Percentiles rank a stretch among this genome's conserved stretches.
phyloP scores from a whole-genome alignment of 345 rosid species.

The Gossypium anomalum region DNA sequence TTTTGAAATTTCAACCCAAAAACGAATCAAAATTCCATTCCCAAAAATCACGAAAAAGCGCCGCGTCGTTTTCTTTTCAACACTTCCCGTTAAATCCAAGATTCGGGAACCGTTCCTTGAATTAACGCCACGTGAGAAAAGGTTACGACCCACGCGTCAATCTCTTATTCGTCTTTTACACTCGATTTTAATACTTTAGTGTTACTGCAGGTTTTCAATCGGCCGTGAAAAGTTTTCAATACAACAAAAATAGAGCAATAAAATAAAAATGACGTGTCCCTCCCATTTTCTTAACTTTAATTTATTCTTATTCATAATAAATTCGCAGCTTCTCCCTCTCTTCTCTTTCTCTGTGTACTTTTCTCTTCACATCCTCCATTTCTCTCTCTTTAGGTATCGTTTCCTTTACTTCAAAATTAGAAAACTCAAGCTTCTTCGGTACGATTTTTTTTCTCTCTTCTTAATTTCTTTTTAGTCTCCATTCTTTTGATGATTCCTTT shows the following conservation, averaged over 20 bases:
- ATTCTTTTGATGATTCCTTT: not conserved
- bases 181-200: not conserved
- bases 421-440: slow-evolving; percentile 31
- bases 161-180: not conserved
- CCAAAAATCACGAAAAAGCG: not conserved
- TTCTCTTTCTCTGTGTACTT: not conserved
- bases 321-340: slow-evolving; percentile 11
- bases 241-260: not conserved
- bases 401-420: slow-evolving; percentile 45
- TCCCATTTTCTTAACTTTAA: not conserved
- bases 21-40: not conserved
- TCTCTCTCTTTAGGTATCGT: slow-evolving; percentile 28
- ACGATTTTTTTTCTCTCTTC: slow-evolving; percentile 17
- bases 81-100: slow-evolving; percentile 8
- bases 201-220: not conserved
- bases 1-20: not conserved
- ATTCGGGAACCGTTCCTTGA: not conserved
- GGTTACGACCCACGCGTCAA: not conserved
- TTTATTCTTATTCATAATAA: not conserved
- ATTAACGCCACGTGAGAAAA: not conserved
- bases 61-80: not conserved
- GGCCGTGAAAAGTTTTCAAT: not conserved
- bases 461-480: not conserved
- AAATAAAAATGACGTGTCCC: slow-evolving; percentile 12
- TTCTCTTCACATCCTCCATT: not conserved